phyloP scores from a whole-genome alignment of 2,329 filamentous ascomycete genomes.

The Colletotrichum echinochloae region DNA sequence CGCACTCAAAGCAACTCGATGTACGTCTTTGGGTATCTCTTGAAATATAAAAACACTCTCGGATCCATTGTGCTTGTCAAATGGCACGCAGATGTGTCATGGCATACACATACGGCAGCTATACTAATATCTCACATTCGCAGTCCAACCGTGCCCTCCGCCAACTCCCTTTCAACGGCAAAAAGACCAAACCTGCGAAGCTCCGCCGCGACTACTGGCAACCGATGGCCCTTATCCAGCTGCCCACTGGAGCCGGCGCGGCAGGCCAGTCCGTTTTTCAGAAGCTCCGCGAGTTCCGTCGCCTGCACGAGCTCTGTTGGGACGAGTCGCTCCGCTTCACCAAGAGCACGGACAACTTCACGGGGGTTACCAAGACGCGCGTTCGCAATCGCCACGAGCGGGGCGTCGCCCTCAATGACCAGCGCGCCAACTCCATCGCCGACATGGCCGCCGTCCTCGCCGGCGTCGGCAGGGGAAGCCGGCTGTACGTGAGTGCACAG shows the following conservation, averaged over 20 bases:
- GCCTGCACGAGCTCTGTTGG: conserved; percentile 73
- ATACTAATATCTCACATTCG: conserved; percentile 11
- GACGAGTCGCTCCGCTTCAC: conserved; percentile 53
- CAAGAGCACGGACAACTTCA: neutral
- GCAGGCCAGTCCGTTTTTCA: conserved; percentile 71
- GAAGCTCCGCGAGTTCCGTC: conserved; percentile 73
- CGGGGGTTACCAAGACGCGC: conserved; percentile 48
- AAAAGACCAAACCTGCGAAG: conserved; percentile 72
- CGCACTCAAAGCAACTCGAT: conserved; percentile 58
- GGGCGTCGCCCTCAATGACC: conserved; percentile 66
- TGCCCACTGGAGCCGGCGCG: conserved; percentile 63
- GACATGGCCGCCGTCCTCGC: conserved; percentile 71
- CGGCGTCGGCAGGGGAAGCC: conserved; percentile 64
- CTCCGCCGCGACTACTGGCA: conserved; percentile 77
- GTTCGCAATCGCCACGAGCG: conserved; percentile 57
- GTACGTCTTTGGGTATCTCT: conserved; percentile 49
- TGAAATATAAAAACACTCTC: neutral
- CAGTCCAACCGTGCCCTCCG: conserved; percentile 62
- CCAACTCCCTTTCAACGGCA: conserved; percentile 74
- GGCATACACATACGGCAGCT: neutral
- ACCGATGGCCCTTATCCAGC: conserved; percentile 70
- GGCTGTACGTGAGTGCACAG: conserved; percentile 50
- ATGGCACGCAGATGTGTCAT: neutral
- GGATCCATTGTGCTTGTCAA: neutral
- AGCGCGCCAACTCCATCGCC: conserved; percentile 71